These are phyloP conservation scores for Pelargonium australe DNA, from an alignment of 441 rosid species.

Conservation along the genomic window DNA sequence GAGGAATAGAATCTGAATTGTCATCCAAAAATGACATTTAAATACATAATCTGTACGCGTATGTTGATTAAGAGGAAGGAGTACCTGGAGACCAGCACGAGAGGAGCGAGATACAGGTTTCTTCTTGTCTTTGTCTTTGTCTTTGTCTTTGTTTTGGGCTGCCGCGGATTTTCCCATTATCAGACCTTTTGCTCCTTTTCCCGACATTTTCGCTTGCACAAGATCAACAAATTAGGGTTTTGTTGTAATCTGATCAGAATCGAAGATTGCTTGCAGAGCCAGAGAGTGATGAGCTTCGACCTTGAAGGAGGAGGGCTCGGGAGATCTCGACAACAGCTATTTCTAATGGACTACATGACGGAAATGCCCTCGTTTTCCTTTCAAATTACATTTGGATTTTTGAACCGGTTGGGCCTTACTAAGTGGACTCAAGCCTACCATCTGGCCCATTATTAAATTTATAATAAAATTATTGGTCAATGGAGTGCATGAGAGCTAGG, in stretches of 20 bases:
- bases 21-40: neutral
- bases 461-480: too few relatives aligned
- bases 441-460: too few relatives aligned
- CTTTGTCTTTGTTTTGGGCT: constrained; percentile 59
- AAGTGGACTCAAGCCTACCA: too few relatives aligned
- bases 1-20: neutral
- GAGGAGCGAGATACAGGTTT: constrained; percentile 78
- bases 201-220: constrained; percentile 45
- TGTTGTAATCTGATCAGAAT: neutral
- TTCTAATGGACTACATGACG: neutral
- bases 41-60: neutral
- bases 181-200: constrained; percentile 91
- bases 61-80: neutral
- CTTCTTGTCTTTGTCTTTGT: constrained; percentile 66
- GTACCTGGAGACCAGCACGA: constrained; percentile 92
- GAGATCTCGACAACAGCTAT: neutral
- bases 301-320: neutral
- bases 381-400: neutral
- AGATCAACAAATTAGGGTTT: constrained; percentile 1
- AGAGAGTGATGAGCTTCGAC: too few relatives aligned
- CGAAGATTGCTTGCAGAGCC: neutral
- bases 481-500: too few relatives aligned
- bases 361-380: neutral
- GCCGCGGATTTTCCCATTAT: constrained; percentile 75
- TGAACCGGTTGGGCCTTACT: too few relatives aligned